Evolutionary conservation across 768 basidiomycete species (phyloP), one percentile per base, ranked within the genome.

Genomic region (Panellus pusillus): DNA sequence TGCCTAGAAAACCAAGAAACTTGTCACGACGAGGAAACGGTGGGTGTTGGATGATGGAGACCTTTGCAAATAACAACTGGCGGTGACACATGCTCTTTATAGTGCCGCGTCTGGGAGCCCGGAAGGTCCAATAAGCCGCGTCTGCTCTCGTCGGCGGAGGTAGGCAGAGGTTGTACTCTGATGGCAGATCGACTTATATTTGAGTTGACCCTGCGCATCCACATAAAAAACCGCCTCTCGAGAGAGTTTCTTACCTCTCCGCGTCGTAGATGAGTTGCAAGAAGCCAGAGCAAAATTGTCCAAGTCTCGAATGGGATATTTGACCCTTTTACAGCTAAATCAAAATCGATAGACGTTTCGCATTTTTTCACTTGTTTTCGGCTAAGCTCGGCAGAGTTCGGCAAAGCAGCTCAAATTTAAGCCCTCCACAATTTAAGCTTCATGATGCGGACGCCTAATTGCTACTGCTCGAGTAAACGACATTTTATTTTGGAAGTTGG

Each of bases 71-170:
- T 7, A 53, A 57, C 40, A 61, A 50, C 20, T 56, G 51, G 17
- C 59, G 47, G 44, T 61, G 59, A 54, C 59, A 61, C 59, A 61
- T 57, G 36, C 46, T 51, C 50, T 47, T 18, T 20, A 27, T 18
- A 49, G 50, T 47, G 41, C 46, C 35, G 35, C 14, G 46, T 14
- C 14, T 24, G n/a, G 27, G 47, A n/a, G 36, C 36, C 51, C 56
- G 39, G 28, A 35, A 44, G 24, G 47, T 40, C 50, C 40, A 41
- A 50, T 41, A 38, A 53, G 50, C 42, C 35, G 44, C 40, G 32
- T 43, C 50, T 46, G 48, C 37, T 57, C 47, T 61, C 51, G 59
- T 61, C 59, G 59, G 59, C 55, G 59, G 59, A 61, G 55, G 55
- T 61, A 57, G 52, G 59, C 48, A 20, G 15, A 44, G 24, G 18